These are phyloP conservation scores for Candida endomychidarum DNA, from an alignment of 805 yeast species.

Conservation along the genomic window DNA sequence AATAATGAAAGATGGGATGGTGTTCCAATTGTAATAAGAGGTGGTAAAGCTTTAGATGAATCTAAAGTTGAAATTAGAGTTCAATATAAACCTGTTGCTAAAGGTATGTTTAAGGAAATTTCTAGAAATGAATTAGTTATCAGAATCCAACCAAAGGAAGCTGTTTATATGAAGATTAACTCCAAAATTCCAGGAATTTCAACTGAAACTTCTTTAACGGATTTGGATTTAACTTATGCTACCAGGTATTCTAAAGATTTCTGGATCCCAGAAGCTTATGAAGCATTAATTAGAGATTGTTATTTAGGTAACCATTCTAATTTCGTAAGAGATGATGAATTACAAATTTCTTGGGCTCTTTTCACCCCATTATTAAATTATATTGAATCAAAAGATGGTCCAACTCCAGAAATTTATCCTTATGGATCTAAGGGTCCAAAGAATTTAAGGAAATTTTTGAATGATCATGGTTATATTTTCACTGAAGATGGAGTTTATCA, in stretches of 20 bases:
- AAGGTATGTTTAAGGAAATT: slow-evolving; percentile 77
- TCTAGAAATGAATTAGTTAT: slow-evolving; percentile 92
- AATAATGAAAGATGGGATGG: slow-evolving; percentile 98
- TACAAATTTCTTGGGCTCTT: slow-evolving; percentile 88
- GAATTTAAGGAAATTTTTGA: slow-evolving; percentile 58
- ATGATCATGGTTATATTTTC: slow-evolving; percentile 70
- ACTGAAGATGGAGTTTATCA: slow-evolving; percentile 66
- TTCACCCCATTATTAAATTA: slow-evolving; percentile 88
- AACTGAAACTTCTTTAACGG: slow-evolving; percentile 79
- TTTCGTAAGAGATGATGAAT: slow-evolving; percentile 96
- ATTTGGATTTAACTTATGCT: slow-evolving; percentile 84
- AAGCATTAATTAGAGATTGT: slow-evolving; percentile 89
- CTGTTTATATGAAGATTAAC: slow-evolving; percentile 89
- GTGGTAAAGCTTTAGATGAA: slow-evolving; percentile 96
- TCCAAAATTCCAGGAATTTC: slow-evolving; percentile 91
- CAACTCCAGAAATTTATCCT: slow-evolving; percentile 67
- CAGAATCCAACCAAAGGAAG: slow-evolving; percentile 93
- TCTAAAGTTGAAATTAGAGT: slow-evolving; percentile 93
- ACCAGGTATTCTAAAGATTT: slow-evolving; percentile 75
- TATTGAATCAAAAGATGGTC: slow-evolving; percentile 71
- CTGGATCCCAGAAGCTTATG: slow-evolving; percentile 98
- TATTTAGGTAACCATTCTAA: slow-evolving; percentile 91
- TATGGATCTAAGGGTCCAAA: slow-evolving; percentile 93
- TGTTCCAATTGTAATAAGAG: slow-evolving; percentile 92
- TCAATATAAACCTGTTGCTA: slow-evolving; percentile 84